Percentiles rank a stretch among this genome's conserved stretches.
These are phyloP conservation scores for Podaxis carcinomalis DNA, from an alignment of 768 basidiomycete genomes.

Conservation along the genomic window DNA sequence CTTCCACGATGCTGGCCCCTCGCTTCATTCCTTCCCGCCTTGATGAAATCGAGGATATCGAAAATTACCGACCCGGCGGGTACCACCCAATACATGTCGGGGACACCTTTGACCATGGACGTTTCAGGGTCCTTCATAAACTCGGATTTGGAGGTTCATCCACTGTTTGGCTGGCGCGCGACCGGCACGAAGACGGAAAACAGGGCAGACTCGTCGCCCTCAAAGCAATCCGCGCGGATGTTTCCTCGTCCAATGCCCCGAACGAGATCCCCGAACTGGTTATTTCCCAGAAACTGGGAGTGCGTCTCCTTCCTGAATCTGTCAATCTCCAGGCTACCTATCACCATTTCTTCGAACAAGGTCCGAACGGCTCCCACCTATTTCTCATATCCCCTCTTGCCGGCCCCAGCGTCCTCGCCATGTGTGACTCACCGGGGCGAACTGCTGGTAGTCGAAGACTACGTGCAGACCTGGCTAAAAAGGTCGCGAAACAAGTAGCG, in stretches of 20 bases:
- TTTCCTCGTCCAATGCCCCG: background rate
- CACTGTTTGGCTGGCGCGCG: constrained; percentile 32
- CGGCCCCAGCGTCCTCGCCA: constrained; percentile 32
- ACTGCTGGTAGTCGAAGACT: constrained; percentile 25
- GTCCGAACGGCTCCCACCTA: constrained; percentile 49
- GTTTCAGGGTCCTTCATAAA: constrained; percentile 36
- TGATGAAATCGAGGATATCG: constrained; percentile 35
- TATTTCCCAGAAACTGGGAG: constrained; percentile 30
- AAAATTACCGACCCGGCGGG: constrained; percentile 47
- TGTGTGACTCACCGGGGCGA: constrained; percentile 28
- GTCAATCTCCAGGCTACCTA: constrained; percentile 26
- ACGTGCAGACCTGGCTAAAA: constrained; percentile 29
- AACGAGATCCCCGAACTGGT: constrained; percentile 23
- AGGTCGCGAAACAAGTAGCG: constrained; percentile 28
- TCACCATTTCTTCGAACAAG: constrained; percentile 40
- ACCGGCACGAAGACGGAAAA: constrained; percentile 15
- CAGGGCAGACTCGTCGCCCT: constrained; percentile 1
- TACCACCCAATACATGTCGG: constrained; percentile 49
- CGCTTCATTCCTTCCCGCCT: constrained; percentile 20
- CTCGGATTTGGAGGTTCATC: constrained; percentile 37
- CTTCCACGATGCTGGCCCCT: too few species aligned
- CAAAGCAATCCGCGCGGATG: too few species aligned
- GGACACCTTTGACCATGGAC: constrained; percentile 39
- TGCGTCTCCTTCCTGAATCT: constrained; percentile 23
- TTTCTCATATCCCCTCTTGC: constrained; percentile 44